Conservation (phyloP, 2,329 filamentous ascomycete species). For the Pseudocercospora cruenta region DNA sequence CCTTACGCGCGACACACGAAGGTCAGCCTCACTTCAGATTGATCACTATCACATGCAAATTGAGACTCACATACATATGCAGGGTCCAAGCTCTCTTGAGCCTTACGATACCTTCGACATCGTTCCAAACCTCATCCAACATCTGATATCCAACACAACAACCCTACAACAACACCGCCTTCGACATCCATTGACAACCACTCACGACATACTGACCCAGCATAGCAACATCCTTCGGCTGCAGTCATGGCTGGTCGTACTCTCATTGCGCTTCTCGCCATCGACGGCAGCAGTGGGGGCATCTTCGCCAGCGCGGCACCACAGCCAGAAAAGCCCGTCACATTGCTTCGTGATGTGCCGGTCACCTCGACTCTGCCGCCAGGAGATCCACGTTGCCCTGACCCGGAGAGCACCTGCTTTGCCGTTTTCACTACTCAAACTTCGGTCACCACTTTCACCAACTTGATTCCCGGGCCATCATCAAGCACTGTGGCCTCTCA, state of each 20-base stretch:
- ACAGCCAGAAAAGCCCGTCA: neutral
- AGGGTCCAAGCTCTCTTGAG: neutral
- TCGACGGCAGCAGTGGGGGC: neutral
- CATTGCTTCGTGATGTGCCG: neutral
- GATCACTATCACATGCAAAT: neutral
- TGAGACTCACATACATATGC: neutral
- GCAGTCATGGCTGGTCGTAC: neutral
- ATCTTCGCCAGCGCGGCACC: neutral
- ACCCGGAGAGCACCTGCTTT: too few relatives aligned
- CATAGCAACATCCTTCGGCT: neutral
- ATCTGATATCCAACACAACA: neutral
- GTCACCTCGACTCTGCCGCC: too few relatives aligned
- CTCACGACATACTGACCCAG: too few relatives aligned
- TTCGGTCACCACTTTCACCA: too few relatives aligned
- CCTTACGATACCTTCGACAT: neutral
- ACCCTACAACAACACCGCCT: neutral
- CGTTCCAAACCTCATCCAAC: neutral
- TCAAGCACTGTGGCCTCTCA: too few relatives aligned
- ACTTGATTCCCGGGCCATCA: too few relatives aligned
- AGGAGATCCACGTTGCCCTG: too few relatives aligned
- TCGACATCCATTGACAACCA: neutral
- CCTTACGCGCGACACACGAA: neutral
- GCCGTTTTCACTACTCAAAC: too few relatives aligned
- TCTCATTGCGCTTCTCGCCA: neutral
- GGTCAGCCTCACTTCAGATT: conserved; percentile 1